A percentile compares a stretch with the other conserved stretches of the same genome.
Evolutionary conservation across 2,329 filamentous ascomycete genomes (phyloP).

Genomic region (Dactylellina haptotyla): DNA sequence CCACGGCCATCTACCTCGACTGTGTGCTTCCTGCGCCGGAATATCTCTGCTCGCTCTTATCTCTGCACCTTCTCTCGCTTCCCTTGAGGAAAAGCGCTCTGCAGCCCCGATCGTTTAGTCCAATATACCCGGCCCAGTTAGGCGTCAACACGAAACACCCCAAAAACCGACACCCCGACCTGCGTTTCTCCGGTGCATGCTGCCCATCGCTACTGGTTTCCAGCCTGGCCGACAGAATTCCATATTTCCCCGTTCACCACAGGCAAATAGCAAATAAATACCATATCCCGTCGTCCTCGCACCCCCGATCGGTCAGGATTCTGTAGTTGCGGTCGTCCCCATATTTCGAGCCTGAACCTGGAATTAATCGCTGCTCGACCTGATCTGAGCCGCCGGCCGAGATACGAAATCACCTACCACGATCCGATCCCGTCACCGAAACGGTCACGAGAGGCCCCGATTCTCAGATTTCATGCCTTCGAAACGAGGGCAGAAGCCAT

Average conservation of each 20-base stretch:
- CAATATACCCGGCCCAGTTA: slow-evolving; percentile 44
- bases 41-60: not conserved
- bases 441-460: slow-evolving; percentile 2
- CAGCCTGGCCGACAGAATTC: slow-evolving; percentile 15
- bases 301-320: no score
- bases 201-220: slow-evolving; percentile 40
- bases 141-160: slow-evolving; percentile 43
- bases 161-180: not conserved
- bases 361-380: no score
- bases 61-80: slow-evolving; percentile 1
- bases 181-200: slow-evolving; percentile 17
- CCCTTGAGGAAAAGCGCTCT: no score
- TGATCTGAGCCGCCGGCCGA: no score
- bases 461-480: slow-evolving; percentile 53
- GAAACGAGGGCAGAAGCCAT: slow-evolving; percentile 36
- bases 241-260: slow-evolving; percentile 19
- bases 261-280: slow-evolving; percentile 37
- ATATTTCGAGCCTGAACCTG: no score
- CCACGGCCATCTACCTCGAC: no score
- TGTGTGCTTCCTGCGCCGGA: slow-evolving; percentile 1
- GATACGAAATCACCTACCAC: no score
- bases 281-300: not conserved
- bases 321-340: no score
- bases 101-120: no score
- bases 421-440: not conserved